A percentile compares a stretch with the other conserved stretches of the same genome.
phyloP scores from a whole-genome alignment of 2,329 filamentous ascomycete species.

The Monilinia fructicola region DNA sequence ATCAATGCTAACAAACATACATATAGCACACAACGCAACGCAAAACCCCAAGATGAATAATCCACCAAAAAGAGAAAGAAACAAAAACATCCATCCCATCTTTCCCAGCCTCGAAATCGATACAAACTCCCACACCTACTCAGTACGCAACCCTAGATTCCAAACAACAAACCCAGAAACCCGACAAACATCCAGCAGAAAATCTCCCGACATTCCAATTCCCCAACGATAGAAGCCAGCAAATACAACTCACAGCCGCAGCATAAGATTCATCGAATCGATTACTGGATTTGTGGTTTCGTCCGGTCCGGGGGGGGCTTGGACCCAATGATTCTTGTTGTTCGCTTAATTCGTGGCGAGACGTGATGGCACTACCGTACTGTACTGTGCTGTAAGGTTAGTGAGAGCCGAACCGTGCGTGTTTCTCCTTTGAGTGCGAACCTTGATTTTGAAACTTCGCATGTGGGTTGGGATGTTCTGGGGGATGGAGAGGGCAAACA shows the following conservation, averaged over 20 bases:
- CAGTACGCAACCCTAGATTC: background rate
- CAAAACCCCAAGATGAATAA: background rate
- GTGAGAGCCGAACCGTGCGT: slow-evolving; percentile 11
- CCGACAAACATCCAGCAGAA: background rate
- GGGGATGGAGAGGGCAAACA: background rate
- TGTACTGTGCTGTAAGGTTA: too few relatives aligned
- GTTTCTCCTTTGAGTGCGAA: slow-evolving; percentile 13
- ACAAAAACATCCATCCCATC: slow-evolving; percentile 3
- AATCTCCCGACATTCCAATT: background rate
- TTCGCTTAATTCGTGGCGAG: slow-evolving; percentile 12
- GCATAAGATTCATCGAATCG: background rate
- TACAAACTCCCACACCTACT: background rate
- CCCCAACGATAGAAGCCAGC: too few relatives aligned
- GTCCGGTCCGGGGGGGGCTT: background rate
- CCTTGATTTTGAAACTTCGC: slow-evolving; percentile 10
- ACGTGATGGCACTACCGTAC: background rate
- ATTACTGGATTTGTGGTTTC: background rate
- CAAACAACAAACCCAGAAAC: background rate
- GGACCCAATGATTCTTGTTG: background rate
- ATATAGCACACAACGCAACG: background rate
- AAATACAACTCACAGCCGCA: too few relatives aligned
- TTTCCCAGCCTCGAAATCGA: background rate
- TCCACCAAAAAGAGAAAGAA: too few relatives aligned
- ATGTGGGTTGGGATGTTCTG: background rate
- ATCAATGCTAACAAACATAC: background rate